Percentiles rank a stretch among this genome's conserved stretches.
These are phyloP conservation scores for Pleurotus giganteus DNA, from an alignment of 768 basidiomycete genomes.

Conservation along the genomic window DNA sequence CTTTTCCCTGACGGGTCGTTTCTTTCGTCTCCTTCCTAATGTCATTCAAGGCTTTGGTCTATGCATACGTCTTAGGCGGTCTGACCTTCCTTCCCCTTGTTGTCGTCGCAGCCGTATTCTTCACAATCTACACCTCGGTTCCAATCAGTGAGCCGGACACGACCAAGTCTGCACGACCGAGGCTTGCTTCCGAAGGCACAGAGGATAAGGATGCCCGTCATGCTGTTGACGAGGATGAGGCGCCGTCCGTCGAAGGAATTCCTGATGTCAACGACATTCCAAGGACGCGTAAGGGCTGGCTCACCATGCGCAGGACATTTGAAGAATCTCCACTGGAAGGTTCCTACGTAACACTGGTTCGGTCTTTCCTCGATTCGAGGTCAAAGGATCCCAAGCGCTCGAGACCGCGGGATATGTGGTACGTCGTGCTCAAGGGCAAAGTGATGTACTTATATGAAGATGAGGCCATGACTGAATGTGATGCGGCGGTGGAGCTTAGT, in stretches of 20 bases:
- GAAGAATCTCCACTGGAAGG: conserved; percentile 61
- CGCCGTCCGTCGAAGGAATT: conserved; percentile 23
- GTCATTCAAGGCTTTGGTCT: conserved; percentile 68
- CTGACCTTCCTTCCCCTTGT: conserved; percentile 86
- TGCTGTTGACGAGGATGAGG: conserved; percentile 24
- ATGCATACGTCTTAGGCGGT: conserved; percentile 89
- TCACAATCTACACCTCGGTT: conserved; percentile 78
- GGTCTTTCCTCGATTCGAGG: conserved; percentile 75
- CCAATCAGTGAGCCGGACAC: conserved; percentile 64
- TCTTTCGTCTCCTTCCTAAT: conserved; percentile 33
- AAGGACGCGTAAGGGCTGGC: conserved; percentile 74
- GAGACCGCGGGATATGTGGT: conserved; percentile 91
- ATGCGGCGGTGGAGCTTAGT: conserved; percentile 84
- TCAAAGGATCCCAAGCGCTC: conserved; percentile 83
- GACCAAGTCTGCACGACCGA: conserved; percentile 34
- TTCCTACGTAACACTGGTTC: conserved; percentile 77
- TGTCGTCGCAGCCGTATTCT: conserved; percentile 53
- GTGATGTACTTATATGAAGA: conserved; percentile 94
- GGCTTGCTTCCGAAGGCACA: conserved; percentile 11
- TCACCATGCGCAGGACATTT: conserved; percentile 78
- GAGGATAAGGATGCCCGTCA: conserved; percentile 24
- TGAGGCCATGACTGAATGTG: conserved; percentile 87
- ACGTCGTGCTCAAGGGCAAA: conserved; percentile 86
- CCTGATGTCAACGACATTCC: conserved; percentile 54
- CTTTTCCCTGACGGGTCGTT: conserved; percentile 13